Evolutionary conservation across 2,329 filamentous ascomycete species (phyloP).

Genomic region (Hansfordia pulvinata): DNA sequence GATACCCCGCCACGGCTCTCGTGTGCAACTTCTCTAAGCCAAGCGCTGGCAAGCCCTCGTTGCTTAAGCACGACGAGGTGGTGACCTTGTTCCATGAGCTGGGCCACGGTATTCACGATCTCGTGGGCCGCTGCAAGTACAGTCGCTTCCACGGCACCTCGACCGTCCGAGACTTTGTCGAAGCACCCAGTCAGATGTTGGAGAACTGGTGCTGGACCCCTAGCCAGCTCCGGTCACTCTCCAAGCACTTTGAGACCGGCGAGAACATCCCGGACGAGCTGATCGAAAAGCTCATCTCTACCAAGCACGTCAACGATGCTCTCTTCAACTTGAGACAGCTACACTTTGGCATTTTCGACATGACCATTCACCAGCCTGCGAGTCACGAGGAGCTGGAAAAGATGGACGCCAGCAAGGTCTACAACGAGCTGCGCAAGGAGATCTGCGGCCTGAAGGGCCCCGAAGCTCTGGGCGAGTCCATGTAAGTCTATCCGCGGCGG

Average conservation of each 20-base stretch:
- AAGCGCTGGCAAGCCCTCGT: constrained; percentile 58
- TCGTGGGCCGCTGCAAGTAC: constrained; percentile 48
- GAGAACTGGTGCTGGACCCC: constrained; percentile 68
- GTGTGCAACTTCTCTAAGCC: constrained; percentile 83
- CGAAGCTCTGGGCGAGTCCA: constrained; percentile 45
- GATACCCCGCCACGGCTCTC: constrained; percentile 65
- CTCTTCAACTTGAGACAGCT: constrained; percentile 68
- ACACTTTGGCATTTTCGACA: constrained; percentile 73
- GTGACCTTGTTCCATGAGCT: constrained; percentile 73
- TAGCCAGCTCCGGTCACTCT: constrained; percentile 50
- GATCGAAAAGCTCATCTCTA: constrained; percentile 59
- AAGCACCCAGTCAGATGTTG: constrained; percentile 60
- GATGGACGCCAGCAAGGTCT: constrained; percentile 50
- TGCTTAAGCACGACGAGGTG: constrained; percentile 74
- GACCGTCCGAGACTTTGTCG: constrained; percentile 55
- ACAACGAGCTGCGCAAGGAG: constrained; percentile 59
- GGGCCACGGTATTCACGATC: constrained; percentile 57
- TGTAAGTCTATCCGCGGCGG: constrained; percentile 25
- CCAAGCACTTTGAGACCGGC: constrained; percentile 58
- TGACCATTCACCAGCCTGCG: constrained; percentile 61
- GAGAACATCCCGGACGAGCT: constrained; percentile 63
- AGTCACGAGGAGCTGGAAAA: constrained; percentile 55
- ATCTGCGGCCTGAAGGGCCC: constrained; percentile 65
- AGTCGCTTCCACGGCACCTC: constrained; percentile 55
- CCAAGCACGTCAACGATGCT: constrained; percentile 70